phyloP scores from a whole-genome alignment of 108 stramenopile species.

The Phaeodactylum tricornutum region DNA sequence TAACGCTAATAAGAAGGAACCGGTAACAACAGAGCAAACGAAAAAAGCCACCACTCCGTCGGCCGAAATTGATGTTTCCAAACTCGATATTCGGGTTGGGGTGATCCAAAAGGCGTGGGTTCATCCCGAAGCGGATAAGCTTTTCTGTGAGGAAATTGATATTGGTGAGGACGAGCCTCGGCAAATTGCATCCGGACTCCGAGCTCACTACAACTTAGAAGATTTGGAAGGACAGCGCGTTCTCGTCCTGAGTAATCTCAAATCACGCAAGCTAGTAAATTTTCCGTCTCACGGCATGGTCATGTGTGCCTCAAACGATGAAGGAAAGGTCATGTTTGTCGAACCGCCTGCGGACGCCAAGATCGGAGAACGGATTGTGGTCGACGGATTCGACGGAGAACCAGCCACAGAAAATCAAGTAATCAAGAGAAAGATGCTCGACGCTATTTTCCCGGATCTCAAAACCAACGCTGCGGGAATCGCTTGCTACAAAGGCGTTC shows the following conservation, averaged over 20 bases:
- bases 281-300: slow-evolving; percentile 91
- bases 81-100: slow-evolving; percentile 75
- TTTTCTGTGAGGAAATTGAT: slow-evolving; percentile 93
- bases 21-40: slow-evolving; percentile 4
- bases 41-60: slow-evolving; percentile 7
- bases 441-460: slow-evolving; percentile 56
- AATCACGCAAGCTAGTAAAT: slow-evolving; percentile 72
- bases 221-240: slow-evolving; percentile 70
- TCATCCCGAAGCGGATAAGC: slow-evolving; percentile 83
- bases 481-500: slow-evolving; percentile 43
- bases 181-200: slow-evolving; percentile 80
- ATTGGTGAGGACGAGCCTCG: slow-evolving; percentile 78
- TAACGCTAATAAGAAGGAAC: slow-evolving; percentile 1
- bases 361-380: slow-evolving; percentile 65
- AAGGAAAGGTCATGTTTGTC: slow-evolving; percentile 64
- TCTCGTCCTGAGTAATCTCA: slow-evolving; percentile 87
- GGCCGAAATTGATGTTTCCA: slow-evolving; percentile 43
- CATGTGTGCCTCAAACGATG: slow-evolving; percentile 69
- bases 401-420: slow-evolving; percentile 76
- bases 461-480: slow-evolving; percentile 38
- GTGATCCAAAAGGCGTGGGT: slow-evolving; percentile 78
- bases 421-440: slow-evolving; percentile 87
- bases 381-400: slow-evolving; percentile 65
- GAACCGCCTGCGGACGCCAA: slow-evolving; percentile 70
- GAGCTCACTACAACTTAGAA: slow-evolving; percentile 55